phyloP scores from a whole-genome alignment of 169 alveolate genomes.

The Plasmodium knowlesi region DNA sequence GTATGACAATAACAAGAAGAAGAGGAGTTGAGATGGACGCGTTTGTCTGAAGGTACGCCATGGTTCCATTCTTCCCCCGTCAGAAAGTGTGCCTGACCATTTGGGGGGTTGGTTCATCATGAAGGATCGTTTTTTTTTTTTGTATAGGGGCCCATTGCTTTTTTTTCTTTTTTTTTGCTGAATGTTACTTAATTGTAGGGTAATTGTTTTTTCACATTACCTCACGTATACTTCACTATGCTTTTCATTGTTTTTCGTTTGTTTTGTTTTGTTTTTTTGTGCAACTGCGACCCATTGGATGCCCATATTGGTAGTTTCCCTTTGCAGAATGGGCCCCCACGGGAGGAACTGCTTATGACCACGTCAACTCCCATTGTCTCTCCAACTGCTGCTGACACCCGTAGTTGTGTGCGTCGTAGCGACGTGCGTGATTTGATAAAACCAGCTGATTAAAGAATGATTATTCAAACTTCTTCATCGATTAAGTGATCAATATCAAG shows the following conservation, averaged over 20 bases:
- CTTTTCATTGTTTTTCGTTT: background rate
- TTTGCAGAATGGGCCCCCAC: background rate
- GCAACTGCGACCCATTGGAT: background rate
- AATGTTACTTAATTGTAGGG: background rate
- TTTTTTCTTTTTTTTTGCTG: background rate
- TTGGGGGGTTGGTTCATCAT: background rate
- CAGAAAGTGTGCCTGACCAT: background rate
- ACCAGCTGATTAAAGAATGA: background rate
- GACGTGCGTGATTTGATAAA: background rate
- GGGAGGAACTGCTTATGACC: background rate
- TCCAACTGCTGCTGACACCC: background rate
- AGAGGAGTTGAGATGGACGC: background rate
- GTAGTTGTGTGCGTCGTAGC: no score
- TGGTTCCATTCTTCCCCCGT: background rate
- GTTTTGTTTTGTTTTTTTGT: background rate
- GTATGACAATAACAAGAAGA: slow-evolving; percentile 33
- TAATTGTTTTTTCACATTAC: background rate
- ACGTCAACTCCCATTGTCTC: background rate
- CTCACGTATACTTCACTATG: background rate
- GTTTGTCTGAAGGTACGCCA: background rate
- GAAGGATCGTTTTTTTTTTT: background rate
- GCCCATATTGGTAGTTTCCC: background rate
- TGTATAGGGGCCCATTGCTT: background rate
- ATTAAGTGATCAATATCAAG: background rate
- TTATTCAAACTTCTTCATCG: background rate